These are phyloP conservation scores for Boletus sp. DNA, from an alignment of 1,284 basidiomycete species.

Conservation along the genomic window DNA sequence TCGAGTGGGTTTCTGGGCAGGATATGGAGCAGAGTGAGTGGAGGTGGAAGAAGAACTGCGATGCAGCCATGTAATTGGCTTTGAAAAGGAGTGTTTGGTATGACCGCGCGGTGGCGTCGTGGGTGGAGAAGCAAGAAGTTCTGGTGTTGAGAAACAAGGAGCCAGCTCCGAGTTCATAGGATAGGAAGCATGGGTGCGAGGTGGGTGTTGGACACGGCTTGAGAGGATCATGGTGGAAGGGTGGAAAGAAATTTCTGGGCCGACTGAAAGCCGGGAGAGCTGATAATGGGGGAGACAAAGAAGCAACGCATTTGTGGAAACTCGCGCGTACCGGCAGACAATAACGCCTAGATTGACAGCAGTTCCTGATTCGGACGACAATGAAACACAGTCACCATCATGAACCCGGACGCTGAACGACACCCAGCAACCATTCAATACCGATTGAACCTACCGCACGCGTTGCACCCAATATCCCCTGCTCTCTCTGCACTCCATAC, in stretches of 20 bases:
- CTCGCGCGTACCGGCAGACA: slow-evolving; percentile 16
- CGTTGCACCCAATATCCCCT: slow-evolving; percentile 53
- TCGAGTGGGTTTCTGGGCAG: slow-evolving; percentile 50
- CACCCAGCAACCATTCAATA: slow-evolving; percentile 50
- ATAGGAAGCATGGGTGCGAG: slow-evolving; percentile 43
- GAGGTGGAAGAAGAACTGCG: slow-evolving; percentile 35
- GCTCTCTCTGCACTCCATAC: slow-evolving; percentile 63
- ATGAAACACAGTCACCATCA: slow-evolving; percentile 3
- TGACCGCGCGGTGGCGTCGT: slow-evolving; percentile 33
- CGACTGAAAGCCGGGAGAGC: background rate
- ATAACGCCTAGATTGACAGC: slow-evolving; percentile 30
- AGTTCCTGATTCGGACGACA: slow-evolving; percentile 32
- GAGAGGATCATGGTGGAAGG: slow-evolving; percentile 32
- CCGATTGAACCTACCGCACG: slow-evolving; percentile 49
- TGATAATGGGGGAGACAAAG: slow-evolving; percentile 23
- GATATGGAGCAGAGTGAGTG: slow-evolving; percentile 27
- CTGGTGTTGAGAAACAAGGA: slow-evolving; percentile 44
- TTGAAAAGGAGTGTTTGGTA: slow-evolving; percentile 34
- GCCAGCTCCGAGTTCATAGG: slow-evolving; percentile 51
- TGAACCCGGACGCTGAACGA: slow-evolving; percentile 14
- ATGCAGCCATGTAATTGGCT: slow-evolving; percentile 37
- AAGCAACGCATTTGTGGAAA: slow-evolving; percentile 2
- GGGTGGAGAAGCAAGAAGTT: slow-evolving; percentile 31
- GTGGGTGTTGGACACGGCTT: slow-evolving; percentile 28
- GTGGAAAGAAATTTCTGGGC: background rate